Evolutionary conservation across 1,284 basidiomycete genomes (phyloP), one percentile per base, ranked within the genome.

Genomic region (Caloboletus firmus): DNA sequence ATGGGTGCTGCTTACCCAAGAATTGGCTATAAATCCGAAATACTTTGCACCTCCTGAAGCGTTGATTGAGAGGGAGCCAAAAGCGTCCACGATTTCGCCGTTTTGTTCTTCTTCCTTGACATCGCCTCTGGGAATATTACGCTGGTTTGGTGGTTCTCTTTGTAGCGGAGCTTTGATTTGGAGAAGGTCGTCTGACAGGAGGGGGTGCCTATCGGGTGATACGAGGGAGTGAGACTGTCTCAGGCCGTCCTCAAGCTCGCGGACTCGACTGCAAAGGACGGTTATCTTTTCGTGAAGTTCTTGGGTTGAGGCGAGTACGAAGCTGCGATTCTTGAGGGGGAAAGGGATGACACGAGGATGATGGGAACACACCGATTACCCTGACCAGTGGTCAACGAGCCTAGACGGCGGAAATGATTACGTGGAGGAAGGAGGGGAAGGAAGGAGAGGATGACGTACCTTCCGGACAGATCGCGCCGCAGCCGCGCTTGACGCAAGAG

Each of bases 241-340:
- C 30, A 92, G 73, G 9, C 75, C 83, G 61, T 91, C 87, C 66
- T 92, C 89, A n/a, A 92, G 79, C 51, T 89, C 83, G 51, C 87
- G 80, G 20, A 91, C 84, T 44, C 90, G 87, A 56, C 73, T 82
- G 40, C 84, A 82, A 9, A 92, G 80, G 64, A 89, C 83, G 20
- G 81, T 76, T 53, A 92, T 91, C 70, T 91, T 89, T 70, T 90
- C 87, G 65, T 91, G 89, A 0, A 91, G 75, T 61, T 91, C 89
- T 68, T 89, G 85, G 0, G 89, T 91, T 0, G 87, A 88, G 0
- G 89, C 89, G 39, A 91, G 79, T 2, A 90, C 87, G 62, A 90
- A 90, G n/a, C 87, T 87, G 59, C 7, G 50, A 46, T 53, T 35
- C 3, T 15, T 64, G 40, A 58, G 54, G 50, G 48, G 31, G 22